Percentiles rank a stretch among this genome's conserved stretches.
These are phyloP conservation scores for Hamigera avellanea DNA, from an alignment of 495 filamentous ascomycete species.

Conservation along the genomic window DNA sequence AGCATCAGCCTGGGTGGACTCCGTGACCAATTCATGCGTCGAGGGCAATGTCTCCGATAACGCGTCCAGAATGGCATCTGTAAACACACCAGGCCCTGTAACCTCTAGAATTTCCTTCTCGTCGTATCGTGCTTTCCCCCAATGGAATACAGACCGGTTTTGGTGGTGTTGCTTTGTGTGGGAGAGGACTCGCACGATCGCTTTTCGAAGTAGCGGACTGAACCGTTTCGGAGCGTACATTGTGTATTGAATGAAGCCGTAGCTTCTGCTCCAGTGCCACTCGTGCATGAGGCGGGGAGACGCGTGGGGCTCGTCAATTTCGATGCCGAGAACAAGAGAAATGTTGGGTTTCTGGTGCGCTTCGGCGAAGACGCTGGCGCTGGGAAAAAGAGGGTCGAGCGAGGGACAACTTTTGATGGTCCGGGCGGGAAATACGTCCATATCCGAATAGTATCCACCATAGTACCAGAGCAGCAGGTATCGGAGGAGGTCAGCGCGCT, in stretches of 20 bases:
- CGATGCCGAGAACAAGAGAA: constrained; percentile 27
- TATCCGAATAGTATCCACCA: constrained; percentile 41
- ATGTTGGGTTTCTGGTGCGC: constrained; percentile 11
- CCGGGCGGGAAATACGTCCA: constrained; percentile 25
- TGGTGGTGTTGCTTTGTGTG: constrained; percentile 21
- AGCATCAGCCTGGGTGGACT: constrained; percentile 17
- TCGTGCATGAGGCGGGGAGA: constrained; percentile 20
- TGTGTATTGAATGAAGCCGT: constrained; percentile 30
- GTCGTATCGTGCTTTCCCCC: constrained; percentile 9
- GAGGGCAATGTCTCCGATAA: constrained; percentile 22
- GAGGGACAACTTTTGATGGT: constrained; percentile 22
- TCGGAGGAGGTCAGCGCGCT: constrained; percentile 36
- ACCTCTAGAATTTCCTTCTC: constrained; percentile 20
- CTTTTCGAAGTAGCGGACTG: constrained; percentile 24
- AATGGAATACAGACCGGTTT: constrained; percentile 4
- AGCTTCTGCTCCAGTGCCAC: constrained; percentile 30
- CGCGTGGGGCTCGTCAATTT: constrained; percentile 31
- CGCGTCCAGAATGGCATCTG: constrained; percentile 26
- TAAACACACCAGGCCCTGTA: constrained; percentile 30
- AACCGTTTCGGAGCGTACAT: constrained; percentile 29
- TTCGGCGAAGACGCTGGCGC: not conserved
- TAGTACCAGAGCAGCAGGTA: constrained; percentile 37
- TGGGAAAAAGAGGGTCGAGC: constrained; percentile 11
- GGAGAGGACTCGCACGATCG: constrained; percentile 25
- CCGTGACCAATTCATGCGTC: constrained; percentile 15